Evolutionary conservation across 2,329 filamentous ascomycete species (phyloP).

Genomic region (Hymenoscyphus fructigenus): DNA sequence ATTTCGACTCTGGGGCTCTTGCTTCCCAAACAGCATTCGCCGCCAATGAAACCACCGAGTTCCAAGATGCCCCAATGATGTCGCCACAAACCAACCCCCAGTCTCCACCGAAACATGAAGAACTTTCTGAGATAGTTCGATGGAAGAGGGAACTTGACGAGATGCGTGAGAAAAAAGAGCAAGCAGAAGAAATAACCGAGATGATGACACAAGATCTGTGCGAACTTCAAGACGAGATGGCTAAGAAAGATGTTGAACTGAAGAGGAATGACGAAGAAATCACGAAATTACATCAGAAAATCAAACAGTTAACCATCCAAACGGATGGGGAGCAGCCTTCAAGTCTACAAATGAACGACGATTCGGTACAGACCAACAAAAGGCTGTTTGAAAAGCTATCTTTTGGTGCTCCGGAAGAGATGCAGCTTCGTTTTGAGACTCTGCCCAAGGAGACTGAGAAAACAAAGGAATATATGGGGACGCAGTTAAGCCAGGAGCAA

Average conservation of each 20-base stretch:
- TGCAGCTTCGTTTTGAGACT: neutral
- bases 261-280: neutral
- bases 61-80: neutral
- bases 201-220: neutral
- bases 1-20: neutral
- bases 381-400: no score
- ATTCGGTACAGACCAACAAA: no score
- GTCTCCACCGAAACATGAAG: neutral
- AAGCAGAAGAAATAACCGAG: neutral
- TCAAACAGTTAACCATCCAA: neutral
- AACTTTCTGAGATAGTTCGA: neutral
- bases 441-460: neutral
- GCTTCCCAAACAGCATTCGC: neutral
- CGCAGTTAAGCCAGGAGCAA: neutral
- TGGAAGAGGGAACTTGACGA: neutral
- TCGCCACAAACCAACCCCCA: neutral
- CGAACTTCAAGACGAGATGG: neutral
- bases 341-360: neutral
- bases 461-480: neutral
- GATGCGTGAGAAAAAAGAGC: neutral
- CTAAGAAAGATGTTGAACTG: neutral
- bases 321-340: neutral
- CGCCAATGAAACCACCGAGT: neutral
- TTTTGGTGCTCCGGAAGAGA: neutral
- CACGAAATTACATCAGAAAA: neutral